phyloP scores from a whole-genome alignment of 768 basidiomycete species.

The Leccinum fibrillosum region DNA sequence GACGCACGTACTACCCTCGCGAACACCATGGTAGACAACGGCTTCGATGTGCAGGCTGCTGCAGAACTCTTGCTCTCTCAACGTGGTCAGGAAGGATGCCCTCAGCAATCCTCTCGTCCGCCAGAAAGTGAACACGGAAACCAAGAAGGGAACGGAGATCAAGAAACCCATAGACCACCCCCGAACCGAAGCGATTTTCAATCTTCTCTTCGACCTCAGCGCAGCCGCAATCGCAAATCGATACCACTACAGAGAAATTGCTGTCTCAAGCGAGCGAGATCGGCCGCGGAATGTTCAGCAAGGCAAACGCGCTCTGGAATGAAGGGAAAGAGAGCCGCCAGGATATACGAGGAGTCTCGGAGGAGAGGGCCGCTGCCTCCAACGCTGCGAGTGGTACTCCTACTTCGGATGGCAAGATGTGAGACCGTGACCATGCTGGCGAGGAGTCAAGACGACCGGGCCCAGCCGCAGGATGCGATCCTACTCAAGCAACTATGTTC shows the following conservation, averaged over 20 bases:
- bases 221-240: no score
- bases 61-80: conserved; percentile 59
- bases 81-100: conserved; percentile 18
- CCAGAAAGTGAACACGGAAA: conserved; percentile 11
- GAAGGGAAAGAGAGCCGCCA: conserved; percentile 76
- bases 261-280: conserved; percentile 39
- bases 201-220: not conserved
- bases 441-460: conserved; percentile 14
- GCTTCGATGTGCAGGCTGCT: conserved; percentile 75
- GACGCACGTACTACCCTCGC: conserved; percentile 75
- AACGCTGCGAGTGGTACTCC: conserved; percentile 18
- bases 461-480: conserved; percentile 10
- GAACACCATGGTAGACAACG: conserved; percentile 51
- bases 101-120: conserved; percentile 1
- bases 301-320: conserved; percentile 84
- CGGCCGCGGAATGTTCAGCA: conserved; percentile 76
- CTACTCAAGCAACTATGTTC: conserved; percentile 28
- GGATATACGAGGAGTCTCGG: conserved; percentile 71
- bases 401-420: conserved; percentile 51
- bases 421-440: conserved; percentile 33
- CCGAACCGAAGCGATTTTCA: not conserved
- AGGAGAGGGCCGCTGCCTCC: conserved; percentile 32
- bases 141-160: conserved; percentile 2
- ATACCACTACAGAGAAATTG: no score
- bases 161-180: conserved; percentile 1